These are phyloP conservation scores for Boletus coccyginus DNA, from an alignment of 768 basidiomycete species.

Conservation along the genomic window DNA sequence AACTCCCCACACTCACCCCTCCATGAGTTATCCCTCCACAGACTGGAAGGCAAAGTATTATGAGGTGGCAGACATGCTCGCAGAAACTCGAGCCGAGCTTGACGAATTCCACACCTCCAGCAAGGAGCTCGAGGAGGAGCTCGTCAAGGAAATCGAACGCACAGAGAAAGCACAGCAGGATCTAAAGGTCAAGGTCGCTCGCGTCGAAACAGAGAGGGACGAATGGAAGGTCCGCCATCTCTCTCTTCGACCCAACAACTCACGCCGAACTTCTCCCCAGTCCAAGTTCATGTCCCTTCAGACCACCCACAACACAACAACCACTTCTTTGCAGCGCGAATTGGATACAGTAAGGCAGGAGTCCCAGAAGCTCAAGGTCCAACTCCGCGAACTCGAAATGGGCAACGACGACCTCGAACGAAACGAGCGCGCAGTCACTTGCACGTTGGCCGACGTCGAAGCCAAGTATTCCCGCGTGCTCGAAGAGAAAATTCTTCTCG, in stretches of 20 bases:
- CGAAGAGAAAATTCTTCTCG: slow-evolving; percentile 96
- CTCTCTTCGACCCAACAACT: not conserved
- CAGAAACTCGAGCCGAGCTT: slow-evolving; percentile 81
- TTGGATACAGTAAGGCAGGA: slow-evolving; percentile 79
- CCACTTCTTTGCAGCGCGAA: slow-evolving; percentile 88
- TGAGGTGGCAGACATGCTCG: slow-evolving; percentile 80
- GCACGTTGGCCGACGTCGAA: slow-evolving; percentile 81
- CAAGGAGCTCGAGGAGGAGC: slow-evolving; percentile 90
- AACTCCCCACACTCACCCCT: slow-evolving; percentile 15
- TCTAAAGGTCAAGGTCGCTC: slow-evolving; percentile 65
- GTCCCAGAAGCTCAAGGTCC: slow-evolving; percentile 65
- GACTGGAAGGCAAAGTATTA: slow-evolving; percentile 82
- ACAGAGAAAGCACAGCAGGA: slow-evolving; percentile 86
- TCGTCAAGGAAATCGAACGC: slow-evolving; percentile 86
- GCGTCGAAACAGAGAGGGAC: slow-evolving; percentile 74
- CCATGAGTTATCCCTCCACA: slow-evolving; percentile 50
- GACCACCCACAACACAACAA: slow-evolving; percentile 87
- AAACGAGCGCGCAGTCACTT: slow-evolving; percentile 86
- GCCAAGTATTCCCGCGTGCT: slow-evolving; percentile 84
- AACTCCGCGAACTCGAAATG: slow-evolving; percentile 89
- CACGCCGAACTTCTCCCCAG: slow-evolving; percentile 35
- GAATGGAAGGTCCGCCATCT: slow-evolving; percentile 81
- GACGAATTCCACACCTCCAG: slow-evolving; percentile 84
- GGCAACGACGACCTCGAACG: slow-evolving; percentile 97
- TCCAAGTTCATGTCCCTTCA: slow-evolving; percentile 85